phyloP scores from a whole-genome alignment of 192 early-diverging fungal genomes.

The Paraglomus occultum region DNA sequence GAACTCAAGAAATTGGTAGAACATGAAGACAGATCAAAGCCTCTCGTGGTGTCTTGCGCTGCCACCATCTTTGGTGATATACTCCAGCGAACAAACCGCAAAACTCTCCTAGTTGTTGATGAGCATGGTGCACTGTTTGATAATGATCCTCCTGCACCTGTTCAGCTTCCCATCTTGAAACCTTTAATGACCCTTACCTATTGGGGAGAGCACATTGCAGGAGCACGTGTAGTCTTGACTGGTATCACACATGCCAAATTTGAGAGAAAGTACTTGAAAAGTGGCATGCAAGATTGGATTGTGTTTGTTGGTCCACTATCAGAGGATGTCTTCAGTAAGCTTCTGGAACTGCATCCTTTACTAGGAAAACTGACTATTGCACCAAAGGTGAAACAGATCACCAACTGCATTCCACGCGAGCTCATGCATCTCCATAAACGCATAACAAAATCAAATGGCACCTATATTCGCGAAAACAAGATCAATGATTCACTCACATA shows the following conservation, averaged over 20 bases:
- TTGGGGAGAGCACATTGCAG: slow-evolving; percentile 32
- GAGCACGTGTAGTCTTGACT: slow-evolving; percentile 36
- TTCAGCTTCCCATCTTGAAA: no score
- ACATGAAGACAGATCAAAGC: no score
- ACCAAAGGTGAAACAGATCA: no score
- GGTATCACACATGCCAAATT: slow-evolving; percentile 33
- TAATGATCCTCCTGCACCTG: slow-evolving; percentile 17
- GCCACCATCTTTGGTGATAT: not conserved
- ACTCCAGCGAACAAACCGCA: slow-evolving; percentile 19
- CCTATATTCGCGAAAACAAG: no score
- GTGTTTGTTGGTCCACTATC: slow-evolving; percentile 32
- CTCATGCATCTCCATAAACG: no score
- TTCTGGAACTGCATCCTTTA: no score
- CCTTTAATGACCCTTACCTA: slow-evolving; percentile 27
- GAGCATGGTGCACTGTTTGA: slow-evolving; percentile 35
- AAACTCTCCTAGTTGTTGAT: slow-evolving; percentile 34
- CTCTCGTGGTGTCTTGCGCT: not conserved
- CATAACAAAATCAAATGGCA: no score
- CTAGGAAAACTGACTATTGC: no score
- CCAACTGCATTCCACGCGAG: no score
- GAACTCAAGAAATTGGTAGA: slow-evolving; percentile 27
- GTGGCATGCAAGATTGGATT: slow-evolving; percentile 27
- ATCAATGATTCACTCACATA: no score
- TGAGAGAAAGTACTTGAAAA: slow-evolving; percentile 30
- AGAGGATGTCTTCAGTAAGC: no score